Conservation (phyloP, 2,329 filamentous ascomycete genomes). For the Calonectria henricotiae region DNA sequence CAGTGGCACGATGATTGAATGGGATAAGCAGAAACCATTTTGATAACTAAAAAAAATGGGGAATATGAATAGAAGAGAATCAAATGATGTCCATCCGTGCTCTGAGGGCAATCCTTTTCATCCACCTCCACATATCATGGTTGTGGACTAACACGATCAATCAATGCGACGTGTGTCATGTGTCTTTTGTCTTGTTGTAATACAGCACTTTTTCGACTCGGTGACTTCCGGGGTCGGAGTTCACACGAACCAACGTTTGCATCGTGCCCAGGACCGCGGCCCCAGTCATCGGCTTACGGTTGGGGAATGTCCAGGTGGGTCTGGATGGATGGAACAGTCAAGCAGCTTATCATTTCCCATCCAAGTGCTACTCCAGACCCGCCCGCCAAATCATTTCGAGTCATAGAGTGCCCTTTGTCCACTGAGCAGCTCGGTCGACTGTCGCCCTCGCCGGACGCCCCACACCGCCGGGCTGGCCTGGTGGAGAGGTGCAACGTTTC, state of each 20-base stretch:
- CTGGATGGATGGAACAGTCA: conserved; percentile 6
- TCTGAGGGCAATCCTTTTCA: no score
- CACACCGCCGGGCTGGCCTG: conserved; percentile 29
- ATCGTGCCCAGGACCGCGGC: background rate
- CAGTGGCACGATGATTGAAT: background rate
- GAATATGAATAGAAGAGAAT: no score
- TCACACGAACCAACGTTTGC: background rate
- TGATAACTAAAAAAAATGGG: background rate
- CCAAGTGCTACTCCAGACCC: background rate
- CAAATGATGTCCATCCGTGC: background rate
- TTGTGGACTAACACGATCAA: background rate
- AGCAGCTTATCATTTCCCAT: conserved; percentile 11
- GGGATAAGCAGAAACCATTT: no score
- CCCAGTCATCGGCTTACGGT: conserved; percentile 2
- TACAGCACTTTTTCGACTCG: conserved; percentile 13
- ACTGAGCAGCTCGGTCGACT: conserved; percentile 27
- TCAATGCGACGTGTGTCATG: background rate
- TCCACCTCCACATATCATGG: background rate
- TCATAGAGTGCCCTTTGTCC: conserved; percentile 19
- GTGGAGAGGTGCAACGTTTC: conserved; percentile 18
- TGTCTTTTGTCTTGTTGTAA: conserved; percentile 5
- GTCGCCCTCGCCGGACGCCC: conserved; percentile 34
- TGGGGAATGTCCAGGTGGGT: background rate
- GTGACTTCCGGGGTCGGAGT: conserved; percentile 20
- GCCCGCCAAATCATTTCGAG: conserved; percentile 8